phyloP scores from a whole-genome alignment of 108 stramenopile genomes.

The Skeletonema tropicum region DNA sequence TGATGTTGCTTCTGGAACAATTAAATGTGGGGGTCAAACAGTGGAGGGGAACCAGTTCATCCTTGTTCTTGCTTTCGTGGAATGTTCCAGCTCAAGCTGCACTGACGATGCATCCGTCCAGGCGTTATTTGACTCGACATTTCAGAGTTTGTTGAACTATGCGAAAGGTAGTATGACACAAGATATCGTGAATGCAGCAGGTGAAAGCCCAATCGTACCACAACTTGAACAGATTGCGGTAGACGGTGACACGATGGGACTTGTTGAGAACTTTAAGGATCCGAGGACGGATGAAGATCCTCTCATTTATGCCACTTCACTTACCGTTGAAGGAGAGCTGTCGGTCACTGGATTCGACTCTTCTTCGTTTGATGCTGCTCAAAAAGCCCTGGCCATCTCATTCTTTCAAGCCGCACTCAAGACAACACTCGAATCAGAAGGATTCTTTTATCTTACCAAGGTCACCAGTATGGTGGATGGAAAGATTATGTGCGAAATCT shows the following conservation, averaged over 20 bases:
- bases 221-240: conserved; percentile 5
- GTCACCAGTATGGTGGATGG: neutral
- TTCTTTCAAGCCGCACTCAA: conserved; percentile 15
- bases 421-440: no score
- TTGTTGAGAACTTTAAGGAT: conserved; percentile 17
- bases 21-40: conserved; percentile 19
- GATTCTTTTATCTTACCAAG: neutral
- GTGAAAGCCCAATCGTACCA: conserved; percentile 5
- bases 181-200: conserved; percentile 16
- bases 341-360: conserved; percentile 13
- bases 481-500: neutral
- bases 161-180: neutral
- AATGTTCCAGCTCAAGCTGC: neutral
- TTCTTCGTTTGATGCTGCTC: neutral
- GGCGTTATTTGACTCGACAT: neutral
- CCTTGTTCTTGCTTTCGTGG: neutral
- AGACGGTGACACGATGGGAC: conserved; percentile 4
- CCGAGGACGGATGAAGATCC: neutral
- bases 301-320: conserved; percentile 5
- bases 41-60: no score
- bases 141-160: neutral
- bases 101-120: neutral
- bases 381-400: neutral
- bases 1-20: conserved; percentile 21
- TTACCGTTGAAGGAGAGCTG: conserved; percentile 21